A percentile compares a stretch with the other conserved stretches of the same genome.
phyloP scores from a whole-genome alignment of 2,329 filamentous ascomycete genomes.

The Microsporum audouinii region DNA sequence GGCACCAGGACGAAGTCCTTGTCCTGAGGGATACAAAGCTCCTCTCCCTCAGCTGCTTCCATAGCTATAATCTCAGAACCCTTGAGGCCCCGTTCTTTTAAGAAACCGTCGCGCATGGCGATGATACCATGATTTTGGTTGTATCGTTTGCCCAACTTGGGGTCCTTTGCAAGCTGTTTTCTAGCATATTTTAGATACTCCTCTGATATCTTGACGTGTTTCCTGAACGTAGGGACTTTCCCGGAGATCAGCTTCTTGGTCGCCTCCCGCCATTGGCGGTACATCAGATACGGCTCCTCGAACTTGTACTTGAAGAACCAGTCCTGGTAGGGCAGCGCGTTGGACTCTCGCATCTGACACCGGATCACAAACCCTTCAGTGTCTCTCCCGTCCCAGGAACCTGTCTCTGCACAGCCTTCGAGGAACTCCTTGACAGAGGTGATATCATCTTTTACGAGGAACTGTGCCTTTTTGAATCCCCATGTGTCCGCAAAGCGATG shows the following conservation, averaged over 20 bases:
- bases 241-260: conserved; percentile 78
- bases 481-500: conserved; percentile 82
- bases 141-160: conserved; percentile 58
- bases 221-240: conserved; percentile 64
- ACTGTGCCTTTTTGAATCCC: conserved; percentile 85
- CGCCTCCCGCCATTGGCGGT: conserved; percentile 95
- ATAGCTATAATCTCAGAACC: conserved; percentile 80
- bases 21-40: conserved; percentile 37
- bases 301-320: conserved; percentile 99
- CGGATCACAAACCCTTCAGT: conserved; percentile 95
- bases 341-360: conserved; percentile 54
- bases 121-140: conserved; percentile 92
- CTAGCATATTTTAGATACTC: conserved; percentile 79
- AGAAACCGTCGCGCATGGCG: conserved; percentile 73
- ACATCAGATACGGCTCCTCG: conserved; percentile 97
- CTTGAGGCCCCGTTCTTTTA: conserved; percentile 70
- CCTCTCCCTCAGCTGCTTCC: conserved; percentile 41
- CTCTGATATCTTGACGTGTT: conserved; percentile 80
- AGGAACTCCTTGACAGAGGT: conserved; percentile 66
- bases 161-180: conserved; percentile 57
- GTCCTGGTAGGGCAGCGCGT: conserved; percentile 54
- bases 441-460: conserved; percentile 65
- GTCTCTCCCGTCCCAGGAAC: conserved; percentile 78
- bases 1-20: conserved; percentile 72
- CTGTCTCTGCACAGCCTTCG: conserved; percentile 73